Percentiles rank a stretch among this genome's conserved stretches.
Evolutionary conservation across 768 basidiomycete genomes (phyloP).

Genomic region (Leccinum obscurum): DNA sequence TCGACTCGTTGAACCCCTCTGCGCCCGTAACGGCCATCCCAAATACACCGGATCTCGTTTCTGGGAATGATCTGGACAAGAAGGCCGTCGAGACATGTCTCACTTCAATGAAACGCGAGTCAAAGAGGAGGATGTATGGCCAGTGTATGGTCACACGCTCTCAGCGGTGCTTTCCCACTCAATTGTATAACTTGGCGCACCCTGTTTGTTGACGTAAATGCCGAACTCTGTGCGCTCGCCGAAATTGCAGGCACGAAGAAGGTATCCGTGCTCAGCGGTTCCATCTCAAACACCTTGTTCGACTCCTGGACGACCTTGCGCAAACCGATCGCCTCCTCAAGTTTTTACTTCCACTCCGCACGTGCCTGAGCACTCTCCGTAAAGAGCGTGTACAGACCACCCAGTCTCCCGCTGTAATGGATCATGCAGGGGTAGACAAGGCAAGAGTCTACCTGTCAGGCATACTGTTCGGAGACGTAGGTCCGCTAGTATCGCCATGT

Average conservation of each 20-base stretch:
- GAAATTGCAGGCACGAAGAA: conserved; percentile 76
- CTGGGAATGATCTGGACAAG: conserved; percentile 83
- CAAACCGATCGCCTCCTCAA: conserved; percentile 85
- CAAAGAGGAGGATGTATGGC: conserved; percentile 86
- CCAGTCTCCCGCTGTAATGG: conserved; percentile 84
- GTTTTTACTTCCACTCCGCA: conserved; percentile 84
- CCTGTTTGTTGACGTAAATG: conserved; percentile 88
- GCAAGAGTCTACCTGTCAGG: conserved; percentile 61
- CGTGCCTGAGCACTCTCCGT: conserved; percentile 78
- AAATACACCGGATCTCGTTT: conserved; percentile 79
- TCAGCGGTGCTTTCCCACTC: conserved; percentile 95
- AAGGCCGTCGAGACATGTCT: conserved; percentile 76
- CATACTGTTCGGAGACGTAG: conserved; percentile 24
- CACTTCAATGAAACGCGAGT: conserved; percentile 88
- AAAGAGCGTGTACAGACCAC: conserved; percentile 85
- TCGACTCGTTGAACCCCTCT: conserved; percentile 39
- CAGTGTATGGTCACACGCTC: conserved; percentile 88
- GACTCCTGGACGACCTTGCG: conserved; percentile 88
- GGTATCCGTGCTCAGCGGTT: conserved; percentile 85
- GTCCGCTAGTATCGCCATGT: conserved; percentile 29
- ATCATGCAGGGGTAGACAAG: conserved; percentile 86
- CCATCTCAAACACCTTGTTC: conserved; percentile 93
- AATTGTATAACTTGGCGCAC: conserved; percentile 86
- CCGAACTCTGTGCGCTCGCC: conserved; percentile 73
- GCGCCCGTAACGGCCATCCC: conserved; percentile 63